Evolutionary conservation across 345 rosid species (phyloP).

Genomic region (Lumnitzera littorea): DNA sequence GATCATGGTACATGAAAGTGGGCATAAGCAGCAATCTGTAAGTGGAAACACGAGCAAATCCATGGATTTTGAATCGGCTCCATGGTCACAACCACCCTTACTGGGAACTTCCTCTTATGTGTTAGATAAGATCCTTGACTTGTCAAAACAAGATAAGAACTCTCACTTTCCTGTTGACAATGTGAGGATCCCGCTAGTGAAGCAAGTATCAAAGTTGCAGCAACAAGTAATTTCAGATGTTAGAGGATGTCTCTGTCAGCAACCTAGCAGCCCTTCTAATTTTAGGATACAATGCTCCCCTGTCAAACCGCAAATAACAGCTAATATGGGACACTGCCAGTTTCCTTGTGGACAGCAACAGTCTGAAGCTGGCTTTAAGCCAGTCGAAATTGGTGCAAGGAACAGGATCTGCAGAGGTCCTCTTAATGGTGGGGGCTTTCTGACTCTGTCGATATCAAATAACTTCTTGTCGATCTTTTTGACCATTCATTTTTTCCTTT

Average conservation of each 20-base stretch:
- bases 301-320: slow-evolving; percentile 16
- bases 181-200: slow-evolving; percentile 32
- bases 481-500: neutral
- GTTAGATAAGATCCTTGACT: slow-evolving; percentile 14
- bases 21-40: neutral
- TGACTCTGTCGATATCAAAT: neutral
- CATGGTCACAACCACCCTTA: slow-evolving; percentile 18
- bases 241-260: slow-evolving; percentile 17
- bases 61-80: slow-evolving; percentile 9
- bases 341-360: slow-evolving; percentile 9
- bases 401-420: slow-evolving; percentile 11
- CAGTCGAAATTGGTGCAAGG: slow-evolving; percentile 10
- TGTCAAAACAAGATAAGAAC: slow-evolving; percentile 14
- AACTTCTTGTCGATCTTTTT: slow-evolving; percentile 5
- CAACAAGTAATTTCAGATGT: slow-evolving; percentile 26
- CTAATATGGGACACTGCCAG: slow-evolving; percentile 13
- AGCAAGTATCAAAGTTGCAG: slow-evolving; percentile 33
- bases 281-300: slow-evolving; percentile 13
- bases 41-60: slow-evolving; percentile 13
- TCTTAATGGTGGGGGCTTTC: slow-evolving; percentile 16
- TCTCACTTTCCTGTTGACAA: slow-evolving; percentile 30
- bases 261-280: slow-evolving; percentile 14
- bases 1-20: slow-evolving; percentile 3
- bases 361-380: slow-evolving; percentile 15
- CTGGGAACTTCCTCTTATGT: slow-evolving; percentile 11